phyloP scores from a whole-genome alignment of 768 basidiomycete genomes.

The Hygrophorus russula region DNA sequence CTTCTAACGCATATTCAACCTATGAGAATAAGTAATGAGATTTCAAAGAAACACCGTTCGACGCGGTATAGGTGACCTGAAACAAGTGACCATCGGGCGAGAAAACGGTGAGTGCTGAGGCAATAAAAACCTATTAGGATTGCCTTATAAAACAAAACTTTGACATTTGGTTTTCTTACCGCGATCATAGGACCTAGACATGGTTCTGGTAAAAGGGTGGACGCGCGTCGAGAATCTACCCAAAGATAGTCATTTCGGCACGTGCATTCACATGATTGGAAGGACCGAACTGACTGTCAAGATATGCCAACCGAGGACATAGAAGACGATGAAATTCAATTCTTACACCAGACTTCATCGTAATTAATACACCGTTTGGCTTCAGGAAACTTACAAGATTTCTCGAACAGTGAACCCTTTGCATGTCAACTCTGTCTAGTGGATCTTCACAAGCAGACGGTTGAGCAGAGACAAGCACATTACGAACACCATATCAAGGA shows the following conservation, averaged over 20 bases:
- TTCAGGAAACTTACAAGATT: not conserved
- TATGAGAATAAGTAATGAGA: slow-evolving; percentile 20
- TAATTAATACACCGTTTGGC: not conserved
- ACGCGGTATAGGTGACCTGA: slow-evolving; percentile 45
- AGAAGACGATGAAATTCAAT: slow-evolving; percentile 2
- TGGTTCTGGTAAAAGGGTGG: slow-evolving; percentile 17
- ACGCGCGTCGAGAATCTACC: not conserved
- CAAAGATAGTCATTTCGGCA: not conserved
- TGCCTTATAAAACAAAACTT: not conserved
- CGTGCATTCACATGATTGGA: not conserved
- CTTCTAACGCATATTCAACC: slow-evolving; percentile 99
- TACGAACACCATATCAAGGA: slow-evolving; percentile 24
- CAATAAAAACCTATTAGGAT: slow-evolving; percentile 7
- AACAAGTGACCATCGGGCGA: slow-evolving; percentile 98
- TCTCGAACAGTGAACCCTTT: slow-evolving; percentile 6
- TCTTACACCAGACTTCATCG: not conserved
- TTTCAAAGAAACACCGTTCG: not conserved
- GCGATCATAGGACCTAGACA: slow-evolving; percentile 97
- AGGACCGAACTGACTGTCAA: not conserved
- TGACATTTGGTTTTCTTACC: slow-evolving; percentile 33
- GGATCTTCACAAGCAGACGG: slow-evolving; percentile 27
- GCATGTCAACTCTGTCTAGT: slow-evolving; percentile 41
- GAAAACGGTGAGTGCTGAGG: slow-evolving; percentile 95
- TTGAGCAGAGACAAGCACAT: slow-evolving; percentile 35
- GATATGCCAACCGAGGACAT: not conserved